Conservation (phyloP, 2,329 filamentous ascomycete genomes). For the Beauveria asiatica region DNA sequence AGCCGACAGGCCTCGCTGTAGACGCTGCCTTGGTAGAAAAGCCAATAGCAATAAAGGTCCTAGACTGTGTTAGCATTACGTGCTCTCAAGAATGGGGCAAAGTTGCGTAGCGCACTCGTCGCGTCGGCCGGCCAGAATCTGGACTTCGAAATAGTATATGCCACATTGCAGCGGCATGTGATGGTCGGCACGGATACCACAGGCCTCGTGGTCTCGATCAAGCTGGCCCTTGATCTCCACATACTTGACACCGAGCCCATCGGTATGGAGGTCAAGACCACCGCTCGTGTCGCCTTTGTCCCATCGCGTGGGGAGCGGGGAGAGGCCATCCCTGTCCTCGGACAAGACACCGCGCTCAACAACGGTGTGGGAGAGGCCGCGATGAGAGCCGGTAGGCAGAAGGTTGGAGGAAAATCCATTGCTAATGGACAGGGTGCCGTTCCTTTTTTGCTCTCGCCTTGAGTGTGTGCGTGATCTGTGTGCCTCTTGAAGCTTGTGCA, state of each 20-base stretch:
- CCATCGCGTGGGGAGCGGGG: constrained; percentile 74
- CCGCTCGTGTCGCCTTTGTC: constrained; percentile 67
- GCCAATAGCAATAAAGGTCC: constrained; percentile 54
- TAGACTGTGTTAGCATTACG: constrained; percentile 19
- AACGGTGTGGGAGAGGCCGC: constrained; percentile 75
- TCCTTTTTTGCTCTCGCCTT: constrained; percentile 35
- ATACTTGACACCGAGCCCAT: constrained; percentile 65
- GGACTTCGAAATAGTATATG: constrained; percentile 86
- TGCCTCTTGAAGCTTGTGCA: constrained; percentile 64
- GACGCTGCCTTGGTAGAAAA: constrained; percentile 48
- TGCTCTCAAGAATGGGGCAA: neutral
- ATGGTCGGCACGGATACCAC: constrained; percentile 72
- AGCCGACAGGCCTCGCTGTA: constrained; percentile 51
- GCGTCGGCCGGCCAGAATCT: constrained; percentile 40
- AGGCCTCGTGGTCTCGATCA: constrained; percentile 64
- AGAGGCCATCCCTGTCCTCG: constrained; percentile 50
- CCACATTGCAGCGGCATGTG: constrained; percentile 84
- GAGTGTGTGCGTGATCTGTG: constrained; percentile 51
- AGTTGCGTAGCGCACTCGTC: constrained; percentile 42
- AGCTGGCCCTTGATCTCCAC: constrained; percentile 35
- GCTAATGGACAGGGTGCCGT: constrained; percentile 35
- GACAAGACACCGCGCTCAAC: constrained; percentile 62
- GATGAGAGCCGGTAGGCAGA: constrained; percentile 46
- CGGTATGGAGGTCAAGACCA: constrained; percentile 63
- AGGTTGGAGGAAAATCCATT: constrained; percentile 34